phyloP scores from a whole-genome alignment of 257 asterid genomes.

The Jaltomata sinuosa region DNA sequence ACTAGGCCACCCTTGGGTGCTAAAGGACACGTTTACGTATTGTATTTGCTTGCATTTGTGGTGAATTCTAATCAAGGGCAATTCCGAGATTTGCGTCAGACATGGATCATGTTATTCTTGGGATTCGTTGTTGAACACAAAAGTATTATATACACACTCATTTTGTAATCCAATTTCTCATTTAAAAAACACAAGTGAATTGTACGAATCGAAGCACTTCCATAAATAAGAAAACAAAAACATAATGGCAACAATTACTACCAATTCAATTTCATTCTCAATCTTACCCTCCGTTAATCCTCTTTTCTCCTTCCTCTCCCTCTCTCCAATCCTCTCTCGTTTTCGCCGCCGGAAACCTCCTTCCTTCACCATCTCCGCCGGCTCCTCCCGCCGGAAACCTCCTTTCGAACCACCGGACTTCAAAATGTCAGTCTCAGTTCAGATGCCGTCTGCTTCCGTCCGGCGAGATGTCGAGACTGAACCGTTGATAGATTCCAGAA shows the following conservation, averaged over 20 bases:
- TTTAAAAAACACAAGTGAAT: not conserved
- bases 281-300: constrained; percentile 34
- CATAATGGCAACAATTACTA: constrained; percentile 28
- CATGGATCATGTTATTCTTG: not conserved
- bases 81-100: not conserved
- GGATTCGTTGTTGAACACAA: not conserved
- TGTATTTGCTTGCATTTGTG: too few species aligned
- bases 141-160: not conserved
- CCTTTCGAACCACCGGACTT: constrained; percentile 18
- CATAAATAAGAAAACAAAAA: not conserved
- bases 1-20: too few species aligned
- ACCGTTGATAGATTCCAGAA: constrained; percentile 51
- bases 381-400: constrained; percentile 21
- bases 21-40: too few species aligned
- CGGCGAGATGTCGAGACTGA: constrained; percentile 50
- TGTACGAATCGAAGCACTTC: not conserved
- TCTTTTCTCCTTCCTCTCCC: constrained; percentile 24
- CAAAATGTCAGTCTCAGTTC: constrained; percentile 52
- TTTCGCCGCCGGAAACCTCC: constrained; percentile 6
- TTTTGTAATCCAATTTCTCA: not conserved
- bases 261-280: constrained; percentile 32
- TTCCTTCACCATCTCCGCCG: constrained; percentile 2
- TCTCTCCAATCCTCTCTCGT: constrained; percentile 9
- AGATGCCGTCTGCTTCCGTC: constrained; percentile 25
- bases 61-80: not conserved